Evolutionary conservation across 176 grass and related monocot genomes (phyloP), one percentile per base, ranked within the genome.

Genomic region (Melocanna baccifera): DNA sequence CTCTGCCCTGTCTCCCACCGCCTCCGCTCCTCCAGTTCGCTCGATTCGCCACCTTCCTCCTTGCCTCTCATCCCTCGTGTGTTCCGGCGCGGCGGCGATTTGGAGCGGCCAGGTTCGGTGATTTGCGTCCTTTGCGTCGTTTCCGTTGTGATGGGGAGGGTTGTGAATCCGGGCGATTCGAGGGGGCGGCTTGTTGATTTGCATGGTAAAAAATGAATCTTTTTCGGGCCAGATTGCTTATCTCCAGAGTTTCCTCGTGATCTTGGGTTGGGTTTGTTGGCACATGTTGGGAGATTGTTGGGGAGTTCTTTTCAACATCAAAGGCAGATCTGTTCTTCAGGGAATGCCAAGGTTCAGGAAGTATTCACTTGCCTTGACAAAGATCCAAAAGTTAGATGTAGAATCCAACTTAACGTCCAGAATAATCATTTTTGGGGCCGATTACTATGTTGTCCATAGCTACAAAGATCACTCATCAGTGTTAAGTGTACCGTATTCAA

Each of bases 351-450:
- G 57, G 52, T 93, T 65, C 89, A 91, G 41, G 92, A 89, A 84
- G 82, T 85, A 62, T 90, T 94, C 61, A 84, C 56, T 67, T 82
- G 57, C 30, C 71, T 97, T 69, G 91, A 89, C 74, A 97, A 90
- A 34, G 63, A 52, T 68, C 22, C 4, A 3, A 47, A 71, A 25
- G 30, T 53, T 36, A 28, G 34, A 7, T 40, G 43, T 64, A 75
- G 29, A 75, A 53, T 30, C 59, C 9, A 32, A 79, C 30, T 3
- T 15, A 36, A 66, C 25, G 7, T 58, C 56, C 56, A 10, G 56
- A 57, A 23, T 23, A 62, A 28, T 28, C 23, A 4, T 26, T 62
- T 12, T 16, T 62, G 13, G 62, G 62, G 6, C 30, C 29, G 3
- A 36, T 29, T 34, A 18, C 13, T 36, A 34, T 34, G 34, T 36